phyloP scores from a whole-genome alignment of 2,329 filamentous ascomycete species.

The Pseudogymnoascus sp. region DNA sequence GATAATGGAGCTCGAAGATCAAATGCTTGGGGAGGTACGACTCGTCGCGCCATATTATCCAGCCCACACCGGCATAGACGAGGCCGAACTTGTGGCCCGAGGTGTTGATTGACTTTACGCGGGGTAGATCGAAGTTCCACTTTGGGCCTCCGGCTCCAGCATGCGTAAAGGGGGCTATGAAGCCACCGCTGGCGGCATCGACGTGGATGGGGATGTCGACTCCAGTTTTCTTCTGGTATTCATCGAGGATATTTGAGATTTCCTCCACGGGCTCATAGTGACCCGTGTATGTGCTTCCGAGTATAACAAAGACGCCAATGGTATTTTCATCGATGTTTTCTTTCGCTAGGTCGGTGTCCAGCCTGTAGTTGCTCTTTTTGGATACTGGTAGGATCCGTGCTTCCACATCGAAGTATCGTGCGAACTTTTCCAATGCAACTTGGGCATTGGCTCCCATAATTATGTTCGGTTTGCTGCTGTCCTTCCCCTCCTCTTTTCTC shows the following conservation, averaged over 20 bases:
- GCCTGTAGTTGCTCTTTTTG: constrained; percentile 50
- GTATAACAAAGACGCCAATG: constrained; percentile 66
- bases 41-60: constrained; percentile 63
- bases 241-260: constrained; percentile 57
- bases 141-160: constrained; percentile 48
- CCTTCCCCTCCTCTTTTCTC: constrained; percentile 52
- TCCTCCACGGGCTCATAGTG: constrained; percentile 67
- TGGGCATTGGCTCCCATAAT: constrained; percentile 69
- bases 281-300: constrained; percentile 66
- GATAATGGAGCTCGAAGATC: constrained; percentile 64
- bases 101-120: constrained; percentile 59
- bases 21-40: constrained; percentile 58
- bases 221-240: constrained; percentile 54
- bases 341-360: constrained; percentile 57
- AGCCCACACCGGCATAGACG: constrained; percentile 61
- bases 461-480: constrained; percentile 59
- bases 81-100: constrained; percentile 57
- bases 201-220: constrained; percentile 62
- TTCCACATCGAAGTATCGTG: constrained; percentile 67
- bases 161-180: constrained; percentile 54
- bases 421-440: constrained; percentile 66
- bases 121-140: constrained; percentile 56
- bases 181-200: constrained; percentile 54
- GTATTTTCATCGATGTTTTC: constrained; percentile 69
- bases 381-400: constrained; percentile 56